Evolutionary conservation across 805 yeast species (phyloP), one percentile per base, ranked within the genome.

Genomic region (Dipodascopsis uninucleata): DNA sequence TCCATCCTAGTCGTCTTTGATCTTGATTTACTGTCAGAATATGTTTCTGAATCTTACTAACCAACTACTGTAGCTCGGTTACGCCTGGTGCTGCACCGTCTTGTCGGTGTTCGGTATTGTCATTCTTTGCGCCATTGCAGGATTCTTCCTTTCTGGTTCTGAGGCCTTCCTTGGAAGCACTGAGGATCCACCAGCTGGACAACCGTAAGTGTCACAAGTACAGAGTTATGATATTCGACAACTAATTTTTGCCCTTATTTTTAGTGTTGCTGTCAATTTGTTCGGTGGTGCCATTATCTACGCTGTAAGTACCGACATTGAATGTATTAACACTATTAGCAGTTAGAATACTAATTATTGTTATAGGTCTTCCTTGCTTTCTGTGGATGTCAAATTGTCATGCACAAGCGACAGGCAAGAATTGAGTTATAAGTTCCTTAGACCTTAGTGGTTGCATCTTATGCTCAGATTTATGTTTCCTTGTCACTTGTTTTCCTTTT

Each of bases 121-220:
- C 36, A 93, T 90, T 45, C 76, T 90, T 37, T 75, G 94, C 8
- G 84, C 85, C 45, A 77, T 90, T 57, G 98, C 94, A 16, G 77
- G 79, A 56, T 73, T 90, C 53, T 90, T 93, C 71, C 72, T 82
- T 57, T 71, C 70, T 28, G 85, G 80, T 55, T 94, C 86, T 64
- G 97, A 90, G 69, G 75, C 94, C 17, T 82, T 90, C 84, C 81
- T 88, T 70, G 98, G 98, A 3, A 85, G 96, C 31, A 78, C 79
- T 49, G 80, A 74, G 57, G 96, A 89, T 62, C 98, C 98, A 10
- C 85, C 77, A 56, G 93, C 93, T 62, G 97, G 97, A 12, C 79
- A 79, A 52, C 95, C 93, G 75, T 69, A 58, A 61, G 74, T 69
- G 36, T 39, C n/a, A n/a, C n/a, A n/a, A n/a, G n/a, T n/a, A n/a